Evolutionary conservation across 768 basidiomycete species (phyloP).

Genomic region (Boletus coccyginus): DNA sequence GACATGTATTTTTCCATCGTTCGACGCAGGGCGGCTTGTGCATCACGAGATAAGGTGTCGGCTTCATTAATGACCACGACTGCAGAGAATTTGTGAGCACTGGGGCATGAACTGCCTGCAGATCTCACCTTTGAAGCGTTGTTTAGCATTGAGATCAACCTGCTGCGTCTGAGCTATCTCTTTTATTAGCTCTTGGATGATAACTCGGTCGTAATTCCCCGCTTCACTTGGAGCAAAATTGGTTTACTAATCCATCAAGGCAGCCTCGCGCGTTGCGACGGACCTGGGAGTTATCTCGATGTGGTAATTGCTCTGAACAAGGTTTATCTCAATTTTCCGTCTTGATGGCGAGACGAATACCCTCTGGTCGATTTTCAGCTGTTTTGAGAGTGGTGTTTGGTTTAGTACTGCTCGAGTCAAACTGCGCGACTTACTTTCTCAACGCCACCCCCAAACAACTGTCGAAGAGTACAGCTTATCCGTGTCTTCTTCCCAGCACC

Average conservation of each 20-base stretch:
- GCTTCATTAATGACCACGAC: slow-evolving; percentile 99
- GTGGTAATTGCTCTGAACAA: slow-evolving; percentile 97
- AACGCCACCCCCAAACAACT: slow-evolving; percentile 87
- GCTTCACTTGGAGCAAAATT: slow-evolving; percentile 67
- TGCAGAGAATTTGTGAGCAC: slow-evolving; percentile 29
- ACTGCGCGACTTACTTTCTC: slow-evolving; percentile 68
- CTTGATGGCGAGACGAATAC: slow-evolving; percentile 93
- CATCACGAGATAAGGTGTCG: slow-evolving; percentile 91
- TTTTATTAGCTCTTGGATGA: slow-evolving; percentile 95
- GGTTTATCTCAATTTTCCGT: slow-evolving; percentile 92
- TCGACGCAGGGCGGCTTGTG: slow-evolving; percentile 92
- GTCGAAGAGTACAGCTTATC: slow-evolving; percentile 82
- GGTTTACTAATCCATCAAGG: neutral
- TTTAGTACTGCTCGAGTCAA: neutral
- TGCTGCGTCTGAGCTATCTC: slow-evolving; percentile 99
- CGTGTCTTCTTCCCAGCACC: slow-evolving; percentile 99
- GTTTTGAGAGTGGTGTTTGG: slow-evolving; percentile 7
- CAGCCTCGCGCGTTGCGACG: slow-evolving; percentile 14
- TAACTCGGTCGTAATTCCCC: slow-evolving; percentile 90
- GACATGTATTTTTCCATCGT: slow-evolving; percentile 99
- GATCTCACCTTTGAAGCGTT: slow-evolving; percentile 89
- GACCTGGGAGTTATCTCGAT: slow-evolving; percentile 97
- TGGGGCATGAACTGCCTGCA: neutral
- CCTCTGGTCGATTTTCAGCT: slow-evolving; percentile 98
- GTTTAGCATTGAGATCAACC: slow-evolving; percentile 92